Conservation (phyloP, 1,139 yeast species). For the Diutina neorugosa region DNA sequence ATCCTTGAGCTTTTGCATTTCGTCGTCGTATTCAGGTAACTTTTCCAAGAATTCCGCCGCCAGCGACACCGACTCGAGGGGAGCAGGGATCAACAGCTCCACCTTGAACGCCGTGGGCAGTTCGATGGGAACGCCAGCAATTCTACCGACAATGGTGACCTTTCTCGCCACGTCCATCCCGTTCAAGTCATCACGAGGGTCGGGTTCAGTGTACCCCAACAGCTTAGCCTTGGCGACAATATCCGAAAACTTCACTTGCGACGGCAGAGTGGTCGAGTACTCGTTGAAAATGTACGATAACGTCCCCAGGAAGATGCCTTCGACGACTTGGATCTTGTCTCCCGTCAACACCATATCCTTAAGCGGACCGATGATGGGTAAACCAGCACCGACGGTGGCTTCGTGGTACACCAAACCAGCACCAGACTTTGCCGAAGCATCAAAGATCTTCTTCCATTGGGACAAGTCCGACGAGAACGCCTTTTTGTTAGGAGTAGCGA, state of each 20-base stretch:
- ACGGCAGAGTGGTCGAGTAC: conserved; percentile 58
- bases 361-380: conserved; percentile 83
- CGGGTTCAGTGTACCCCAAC: conserved; percentile 97
- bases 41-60: conserved; percentile 70
- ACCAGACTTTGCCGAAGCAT: conserved; percentile 32
- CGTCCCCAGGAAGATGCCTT: conserved; percentile 95
- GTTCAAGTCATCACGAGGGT: conserved; percentile 95
- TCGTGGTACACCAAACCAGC: conserved; percentile 91
- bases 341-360: conserved; percentile 85
- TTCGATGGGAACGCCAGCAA: conserved; percentile 74
- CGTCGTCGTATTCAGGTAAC: conserved; percentile 73
- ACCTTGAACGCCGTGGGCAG: conserved; percentile 96
- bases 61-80: conserved; percentile 59
- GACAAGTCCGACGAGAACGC: conserved; percentile 78
- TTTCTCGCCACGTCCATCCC: conserved; percentile 98
- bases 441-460: conserved; percentile 68
- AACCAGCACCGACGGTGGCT: conserved; percentile 98
- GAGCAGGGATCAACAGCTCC: conserved; percentile 81
- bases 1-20: conserved; percentile 62
- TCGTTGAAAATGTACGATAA: conserved; percentile 93
- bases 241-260: conserved; percentile 65
- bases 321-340: conserved; percentile 79
- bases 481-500: conserved; percentile 97
- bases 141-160: conserved; percentile 88
- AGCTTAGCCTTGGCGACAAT: conserved; percentile 80